These are phyloP conservation scores for Perkinsus chesapeaki DNA, from an alignment of 169 alveolate species.

Conservation along the genomic window DNA sequence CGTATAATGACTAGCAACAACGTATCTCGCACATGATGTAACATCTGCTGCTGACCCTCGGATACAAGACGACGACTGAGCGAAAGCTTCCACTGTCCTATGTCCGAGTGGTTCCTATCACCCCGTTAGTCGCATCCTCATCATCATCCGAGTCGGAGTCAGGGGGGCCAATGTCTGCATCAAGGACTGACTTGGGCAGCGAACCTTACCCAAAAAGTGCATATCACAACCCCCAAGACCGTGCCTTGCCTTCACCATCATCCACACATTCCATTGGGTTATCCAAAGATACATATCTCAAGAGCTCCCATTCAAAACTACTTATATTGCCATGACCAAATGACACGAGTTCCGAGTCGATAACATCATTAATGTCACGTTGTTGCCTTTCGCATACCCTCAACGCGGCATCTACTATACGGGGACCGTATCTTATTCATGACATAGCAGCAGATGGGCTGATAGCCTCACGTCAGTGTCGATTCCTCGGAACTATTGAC, in stretches of 20 bases:
- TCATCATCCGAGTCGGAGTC: neutral
- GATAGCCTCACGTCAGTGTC: neutral
- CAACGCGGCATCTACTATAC: conserved; percentile 33
- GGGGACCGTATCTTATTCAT: neutral
- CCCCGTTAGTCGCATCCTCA: neutral
- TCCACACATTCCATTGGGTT: neutral
- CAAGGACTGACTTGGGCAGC: neutral
- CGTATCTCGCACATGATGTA: neutral
- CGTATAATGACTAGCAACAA: neutral
- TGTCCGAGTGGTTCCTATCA: neutral
- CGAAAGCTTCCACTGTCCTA: neutral
- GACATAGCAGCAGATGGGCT: neutral
- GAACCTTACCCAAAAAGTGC: neutral
- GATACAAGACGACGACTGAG: neutral
- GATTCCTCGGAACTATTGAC: neutral
- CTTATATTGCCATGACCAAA: neutral
- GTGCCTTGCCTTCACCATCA: neutral
- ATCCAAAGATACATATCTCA: neutral
- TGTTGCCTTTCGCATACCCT: conserved; percentile 45
- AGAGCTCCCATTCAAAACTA: neutral
- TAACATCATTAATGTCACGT: conserved; percentile 49
- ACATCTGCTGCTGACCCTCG: neutral
- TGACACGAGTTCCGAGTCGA: conserved; percentile 22
- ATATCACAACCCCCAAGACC: neutral
- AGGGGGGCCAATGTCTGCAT: neutral